Conservation (phyloP, 2,329 filamentous ascomycete genomes). For the Penicillium sp. region DNA sequence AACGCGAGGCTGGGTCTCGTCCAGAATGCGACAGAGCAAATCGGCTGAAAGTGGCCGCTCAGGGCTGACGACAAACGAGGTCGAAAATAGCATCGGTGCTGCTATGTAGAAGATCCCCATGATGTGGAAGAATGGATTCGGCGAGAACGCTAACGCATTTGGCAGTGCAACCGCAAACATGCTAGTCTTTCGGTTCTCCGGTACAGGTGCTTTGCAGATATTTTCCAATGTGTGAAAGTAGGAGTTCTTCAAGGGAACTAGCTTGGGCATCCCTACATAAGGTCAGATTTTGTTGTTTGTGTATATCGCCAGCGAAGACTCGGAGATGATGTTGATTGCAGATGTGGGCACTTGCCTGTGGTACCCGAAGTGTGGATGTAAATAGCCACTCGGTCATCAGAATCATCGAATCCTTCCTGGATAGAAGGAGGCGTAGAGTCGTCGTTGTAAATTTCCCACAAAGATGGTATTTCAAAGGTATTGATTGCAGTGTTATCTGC, state of each 20-base stretch:
- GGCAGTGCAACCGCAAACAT: background rate
- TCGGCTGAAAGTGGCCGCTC: constrained; percentile 12
- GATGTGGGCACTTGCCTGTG: constrained; percentile 28
- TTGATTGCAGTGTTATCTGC: background rate
- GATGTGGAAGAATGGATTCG: constrained; percentile 15
- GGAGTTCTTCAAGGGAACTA: constrained; percentile 20
- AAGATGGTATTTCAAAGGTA: background rate
- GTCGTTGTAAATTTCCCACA: background rate
- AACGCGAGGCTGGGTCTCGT: background rate
- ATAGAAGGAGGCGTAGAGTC: background rate
- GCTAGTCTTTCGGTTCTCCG: background rate
- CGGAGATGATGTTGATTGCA: too few relatives aligned
- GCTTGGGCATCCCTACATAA: constrained; percentile 17
- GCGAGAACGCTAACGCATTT: background rate
- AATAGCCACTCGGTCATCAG: constrained; percentile 26
- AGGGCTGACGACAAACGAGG: constrained; percentile 7
- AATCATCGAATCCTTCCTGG: constrained; percentile 15
- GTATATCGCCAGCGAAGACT: too few relatives aligned
- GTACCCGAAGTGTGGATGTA: constrained; percentile 42
- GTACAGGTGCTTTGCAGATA: background rate
- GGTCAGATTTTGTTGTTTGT: background rate
- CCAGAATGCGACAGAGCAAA: constrained; percentile 7
- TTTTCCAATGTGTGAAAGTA: constrained; percentile 12
- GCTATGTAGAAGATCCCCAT: constrained; percentile 11
- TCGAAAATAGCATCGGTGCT: background rate